These are phyloP conservation scores for Pestalotiopsis sp. DNA, from an alignment of 2,329 filamentous ascomycete species.

Conservation along the genomic window DNA sequence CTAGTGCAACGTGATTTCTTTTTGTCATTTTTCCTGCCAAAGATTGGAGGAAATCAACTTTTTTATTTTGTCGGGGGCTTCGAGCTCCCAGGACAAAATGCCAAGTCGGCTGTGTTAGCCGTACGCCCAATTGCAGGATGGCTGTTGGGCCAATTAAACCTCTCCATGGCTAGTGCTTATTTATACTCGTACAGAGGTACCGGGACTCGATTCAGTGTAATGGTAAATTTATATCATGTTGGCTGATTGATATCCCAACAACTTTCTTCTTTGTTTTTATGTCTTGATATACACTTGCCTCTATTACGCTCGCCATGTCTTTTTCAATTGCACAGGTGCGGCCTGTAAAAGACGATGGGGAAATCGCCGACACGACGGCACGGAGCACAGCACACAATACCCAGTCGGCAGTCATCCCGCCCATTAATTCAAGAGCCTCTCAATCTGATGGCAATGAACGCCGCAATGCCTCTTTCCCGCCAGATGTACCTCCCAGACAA, in stretches of 20 bases:
- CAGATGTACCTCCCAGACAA: neutral
- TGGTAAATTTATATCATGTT: neutral
- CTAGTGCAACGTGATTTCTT: conserved; percentile 20
- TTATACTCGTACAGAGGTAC: neutral
- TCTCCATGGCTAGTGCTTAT: neutral
- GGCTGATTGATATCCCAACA: neutral
- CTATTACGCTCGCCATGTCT: neutral
- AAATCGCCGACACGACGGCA: neutral
- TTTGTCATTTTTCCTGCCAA: neutral
- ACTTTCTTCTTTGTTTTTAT: neutral
- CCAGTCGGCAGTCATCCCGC: neutral
- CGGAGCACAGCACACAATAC: neutral
- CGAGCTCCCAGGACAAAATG: neutral
- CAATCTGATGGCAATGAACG: neutral
- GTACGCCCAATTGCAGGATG: neutral
- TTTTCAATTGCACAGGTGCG: neutral
- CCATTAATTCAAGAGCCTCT: neutral
- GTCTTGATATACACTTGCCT: neutral
- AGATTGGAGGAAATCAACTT: neutral
- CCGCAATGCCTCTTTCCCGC: neutral
- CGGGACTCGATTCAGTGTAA: neutral
- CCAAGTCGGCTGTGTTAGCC: neutral
- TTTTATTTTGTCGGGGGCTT: neutral
- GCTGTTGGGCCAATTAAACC: neutral
- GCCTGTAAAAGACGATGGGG: neutral